These are phyloP conservation scores for Trametes maxima DNA, from an alignment of 768 basidiomycete species.

Conservation along the genomic window DNA sequence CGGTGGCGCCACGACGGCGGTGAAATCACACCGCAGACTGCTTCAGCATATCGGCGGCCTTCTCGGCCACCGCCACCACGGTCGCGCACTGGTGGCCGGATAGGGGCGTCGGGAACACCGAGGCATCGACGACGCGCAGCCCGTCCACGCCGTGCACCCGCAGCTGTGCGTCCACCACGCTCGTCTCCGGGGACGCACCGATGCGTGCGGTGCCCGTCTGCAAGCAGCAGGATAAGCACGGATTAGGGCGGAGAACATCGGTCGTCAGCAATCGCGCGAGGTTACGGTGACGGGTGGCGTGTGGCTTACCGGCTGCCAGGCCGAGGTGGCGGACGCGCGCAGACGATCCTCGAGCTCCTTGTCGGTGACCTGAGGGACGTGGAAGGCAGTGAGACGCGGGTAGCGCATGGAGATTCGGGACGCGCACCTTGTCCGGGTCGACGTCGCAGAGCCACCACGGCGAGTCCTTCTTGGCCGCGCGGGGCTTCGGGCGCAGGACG, in stretches of 20 bases:
- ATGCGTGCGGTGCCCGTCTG: conserved; percentile 42
- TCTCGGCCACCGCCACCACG: too few species aligned
- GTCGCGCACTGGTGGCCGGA: too few species aligned
- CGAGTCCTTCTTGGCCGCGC: background rate
- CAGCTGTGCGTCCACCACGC: too few species aligned
- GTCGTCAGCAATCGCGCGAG: background rate
- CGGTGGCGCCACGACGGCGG: too few species aligned
- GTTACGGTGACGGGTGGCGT: background rate
- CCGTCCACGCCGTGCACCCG: too few species aligned
- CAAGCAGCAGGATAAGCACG: too few species aligned
- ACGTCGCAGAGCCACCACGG: conserved; percentile 10
- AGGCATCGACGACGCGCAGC: too few species aligned
- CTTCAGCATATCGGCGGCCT: too few species aligned
- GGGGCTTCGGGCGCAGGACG: conserved; percentile 31
- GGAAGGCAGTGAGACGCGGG: background rate
- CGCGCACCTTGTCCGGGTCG: conserved; percentile 13
- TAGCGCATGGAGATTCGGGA: background rate
- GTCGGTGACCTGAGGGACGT: background rate
- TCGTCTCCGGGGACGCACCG: conserved; percentile 13
- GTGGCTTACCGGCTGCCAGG: background rate
- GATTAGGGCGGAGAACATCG: too few species aligned
- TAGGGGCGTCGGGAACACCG: too few species aligned
- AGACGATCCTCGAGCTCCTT: background rate
- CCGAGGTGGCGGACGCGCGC: background rate
- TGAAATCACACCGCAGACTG: too few species aligned